Base-by-base conservation (phyloP, 768 basidiomycete genomes). In the Trametes punicea region DNA sequence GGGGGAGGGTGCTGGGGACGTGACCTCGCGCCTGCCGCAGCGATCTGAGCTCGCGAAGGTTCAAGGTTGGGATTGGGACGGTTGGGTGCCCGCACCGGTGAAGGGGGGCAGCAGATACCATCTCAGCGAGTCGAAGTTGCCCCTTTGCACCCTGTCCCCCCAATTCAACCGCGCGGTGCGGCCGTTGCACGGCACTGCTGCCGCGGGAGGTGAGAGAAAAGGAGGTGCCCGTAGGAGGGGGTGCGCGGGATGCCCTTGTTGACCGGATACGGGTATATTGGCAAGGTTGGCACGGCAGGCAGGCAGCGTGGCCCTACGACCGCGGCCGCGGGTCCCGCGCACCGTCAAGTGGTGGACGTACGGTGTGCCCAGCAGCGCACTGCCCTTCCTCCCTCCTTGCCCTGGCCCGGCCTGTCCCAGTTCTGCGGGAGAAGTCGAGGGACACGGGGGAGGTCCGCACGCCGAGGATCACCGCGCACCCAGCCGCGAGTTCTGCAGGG, bases 31-130 rank as follows among this genome's bases (percentile, higher is more conserved):
- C 48, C 23, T 23, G 34, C 18, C 21, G 47, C 47, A 49, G 46
- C 55, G n/a, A 40, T 34, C 13, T 49, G 30, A 33, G 36, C 45
- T 41, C 55, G 39, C 55, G 55, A 51, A 56, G 41, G 47, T 56
- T 56, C 48, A 54, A 54, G 52, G 44, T 54, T 46, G 44, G 29
- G 41, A 40, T 40, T 9, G 36, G 46, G 30, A 33, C 6, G 7
- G 34, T 36, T 15, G 34, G n/a, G 47, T 15, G 16, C 31, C 18
- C 49, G 27, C n/a, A 21, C 46, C 31, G 9, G 45, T 40, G 53
- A 46, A 29, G 33, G 38, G n/a, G 34, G 34, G 34, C 7, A 4
- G 38, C 46, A 46, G 45, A 46, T 47, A 47, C 53, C 53, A 38
- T 29, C 45, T 20, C 45, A 39, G 45, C 34, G 38, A 38, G 52